Evolutionary conservation across 805 yeast genomes (phyloP), one percentile per base, ranked within the genome.

Genomic region (Saturnispora kantuleensis): DNA sequence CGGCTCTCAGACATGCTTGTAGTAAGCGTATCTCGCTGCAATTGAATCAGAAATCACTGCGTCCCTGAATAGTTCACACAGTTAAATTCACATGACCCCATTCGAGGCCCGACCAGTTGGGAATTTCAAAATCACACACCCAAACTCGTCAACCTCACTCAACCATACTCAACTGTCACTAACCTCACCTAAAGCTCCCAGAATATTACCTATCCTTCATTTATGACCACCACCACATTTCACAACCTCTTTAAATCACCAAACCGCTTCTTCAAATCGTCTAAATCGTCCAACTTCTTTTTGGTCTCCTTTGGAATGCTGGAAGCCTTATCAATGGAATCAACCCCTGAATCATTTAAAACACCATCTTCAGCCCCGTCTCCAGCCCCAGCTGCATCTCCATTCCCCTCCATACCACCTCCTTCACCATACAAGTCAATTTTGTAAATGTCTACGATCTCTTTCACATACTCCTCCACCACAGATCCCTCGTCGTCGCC

Each of bases 181-280:
- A 17, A 17, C 18, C 18, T 17, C 18, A 17, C 18, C 18, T 17
- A 17, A n/a, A n/a, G n/a, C n/a, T n/a, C n/a, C n/a, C n/a, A n/a
- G n/a, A n/a, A n/a, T n/a, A n/a, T n/a, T n/a, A n/a, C n/a, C n/a
- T n/a, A n/a, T n/a, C 6, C 26, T 21, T 21, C 26, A 21, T 21
- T 21, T 21, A 5, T 21, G 26, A 6, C 8, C 26, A 5, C 26
- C 8, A 7, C 26, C 4, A 30, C 12, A 36, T 30, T 17, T 44
- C 46, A 59, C n/a, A 50, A 26, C 44, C 73, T 68, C 50, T 79
- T 84, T 50, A 88, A 50, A 5, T 63, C 62, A 16, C 57, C 55
- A 41, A 61, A 60, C 16, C 65, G 38, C 38, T 56, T 47, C 41
- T 59, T 61, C n/a, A 61, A 47, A 26, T 57, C 64, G 35, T 60